Evolutionary conservation across 2,329 filamentous ascomycete genomes (phyloP).

Genomic region (Chalara sp.): DNA sequence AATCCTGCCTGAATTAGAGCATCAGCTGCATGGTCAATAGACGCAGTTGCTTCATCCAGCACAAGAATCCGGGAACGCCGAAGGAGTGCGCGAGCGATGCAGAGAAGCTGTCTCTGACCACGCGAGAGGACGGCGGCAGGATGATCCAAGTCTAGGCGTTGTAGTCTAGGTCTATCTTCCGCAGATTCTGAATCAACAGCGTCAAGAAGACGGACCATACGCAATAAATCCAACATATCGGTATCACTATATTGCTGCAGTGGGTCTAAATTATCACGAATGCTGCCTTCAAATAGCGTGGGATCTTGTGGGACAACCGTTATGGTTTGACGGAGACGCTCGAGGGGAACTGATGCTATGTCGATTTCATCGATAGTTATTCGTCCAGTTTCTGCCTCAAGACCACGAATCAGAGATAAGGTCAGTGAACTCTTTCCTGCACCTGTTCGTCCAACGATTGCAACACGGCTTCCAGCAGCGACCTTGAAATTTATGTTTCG

Average conservation of each 20-base stretch:
- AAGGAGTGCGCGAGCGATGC: slow-evolving; percentile 78
- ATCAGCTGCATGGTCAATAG: slow-evolving; percentile 70
- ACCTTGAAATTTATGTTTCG: slow-evolving; percentile 61
- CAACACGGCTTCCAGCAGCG: slow-evolving; percentile 46
- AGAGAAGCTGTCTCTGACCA: slow-evolving; percentile 89
- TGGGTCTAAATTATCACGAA: slow-evolving; percentile 83
- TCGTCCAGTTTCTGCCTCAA: slow-evolving; percentile 32
- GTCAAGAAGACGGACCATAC: slow-evolving; percentile 52
- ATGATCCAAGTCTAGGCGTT: slow-evolving; percentile 3
- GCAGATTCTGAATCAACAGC: background rate
- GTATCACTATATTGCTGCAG: slow-evolving; percentile 80
- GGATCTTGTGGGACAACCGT: slow-evolving; percentile 47
- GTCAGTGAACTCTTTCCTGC: slow-evolving; percentile 22
- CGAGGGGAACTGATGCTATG: slow-evolving; percentile 24
- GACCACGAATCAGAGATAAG: slow-evolving; percentile 16
- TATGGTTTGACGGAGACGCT: slow-evolving; percentile 20
- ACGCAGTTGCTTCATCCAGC: slow-evolving; percentile 82
- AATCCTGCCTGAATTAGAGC: slow-evolving; percentile 67
- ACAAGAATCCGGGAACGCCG: slow-evolving; percentile 82
- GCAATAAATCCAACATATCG: slow-evolving; percentile 74
- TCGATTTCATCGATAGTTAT: slow-evolving; percentile 25
- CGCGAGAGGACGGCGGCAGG: slow-evolving; percentile 36
- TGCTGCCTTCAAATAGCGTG: slow-evolving; percentile 78
- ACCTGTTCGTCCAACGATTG: slow-evolving; percentile 22
- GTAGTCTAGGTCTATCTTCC: slow-evolving; percentile 29